Base-by-base conservation (phyloP, 192 early-diverging fungal genomes). In the Pilobolus umbonatus region DNA sequence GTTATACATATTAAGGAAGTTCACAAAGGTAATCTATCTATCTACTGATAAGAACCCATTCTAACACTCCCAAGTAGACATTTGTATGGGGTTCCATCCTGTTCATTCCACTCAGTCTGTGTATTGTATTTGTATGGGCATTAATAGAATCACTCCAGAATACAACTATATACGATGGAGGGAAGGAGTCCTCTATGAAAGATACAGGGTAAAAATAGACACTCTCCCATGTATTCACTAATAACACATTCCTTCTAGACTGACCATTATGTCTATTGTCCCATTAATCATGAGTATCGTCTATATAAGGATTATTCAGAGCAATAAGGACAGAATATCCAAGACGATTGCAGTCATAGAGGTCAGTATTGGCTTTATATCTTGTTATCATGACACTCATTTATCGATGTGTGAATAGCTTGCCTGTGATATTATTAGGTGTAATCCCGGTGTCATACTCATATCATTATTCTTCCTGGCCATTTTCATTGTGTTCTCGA, bases 361-460 rank as follows among this genome's bases (percentile, higher is more conserved):
- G 66, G 80, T 79, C 61, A 25, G 55, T 9, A 2, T 40, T 25
- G 5, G 42, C 17, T 30, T 26, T 6, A 42, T 6, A 57, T 28
- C 4, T 7, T 29, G 15, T 36, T 11, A 22, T 15, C 22, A 5
- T 31, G 29, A 25, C n/a, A 54, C 17, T 31, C 8, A 49, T 43
- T 28, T 34, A n/a, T 10, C 8, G 17, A 22, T 46, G 14, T 24
- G 38, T 5, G 19, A 21, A 30, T 70, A 89, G 82, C 71, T 91
- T 19, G 82, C 89, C 10, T 87, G 80, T 60, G 86, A 86, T 51
- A 81, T 91, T 15, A 55, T 91, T 7, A 71, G 76, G 68, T 79
- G 73, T 45, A 91, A 89, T 65, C 87, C 87, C 1, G 72, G 76
- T 48, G 76, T 89, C 62, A 75, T 89, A 53, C 57, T 79, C 19